These are phyloP conservation scores for Cladosporium sp. DNA, from an alignment of 2,329 filamentous ascomycete genomes.

Conservation along the genomic window DNA sequence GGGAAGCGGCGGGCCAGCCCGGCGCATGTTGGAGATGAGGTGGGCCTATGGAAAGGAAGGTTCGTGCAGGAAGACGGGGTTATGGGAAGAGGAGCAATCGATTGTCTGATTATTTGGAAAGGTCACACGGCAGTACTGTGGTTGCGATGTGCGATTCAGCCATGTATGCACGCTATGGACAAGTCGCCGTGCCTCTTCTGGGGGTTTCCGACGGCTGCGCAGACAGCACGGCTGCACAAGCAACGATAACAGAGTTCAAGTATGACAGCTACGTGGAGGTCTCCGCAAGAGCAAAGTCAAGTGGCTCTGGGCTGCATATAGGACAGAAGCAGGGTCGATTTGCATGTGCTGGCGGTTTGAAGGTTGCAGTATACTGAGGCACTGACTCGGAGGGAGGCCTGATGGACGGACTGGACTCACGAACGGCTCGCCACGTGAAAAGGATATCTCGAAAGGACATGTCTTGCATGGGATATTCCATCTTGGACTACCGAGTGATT, in stretches of 20 bases:
- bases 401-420: neutral
- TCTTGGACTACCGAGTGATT: neutral
- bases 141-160: neutral
- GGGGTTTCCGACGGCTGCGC: neutral
- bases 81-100: neutral
- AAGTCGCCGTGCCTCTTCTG: neutral
- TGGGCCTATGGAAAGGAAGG: neutral
- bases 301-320: neutral
- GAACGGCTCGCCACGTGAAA: neutral
- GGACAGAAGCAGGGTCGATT: neutral
- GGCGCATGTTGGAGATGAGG: neutral
- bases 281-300: neutral
- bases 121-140: neutral
- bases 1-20: neutral
- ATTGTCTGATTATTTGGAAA: neutral
- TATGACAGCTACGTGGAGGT: neutral
- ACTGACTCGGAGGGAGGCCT: neutral
- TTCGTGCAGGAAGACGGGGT: neutral
- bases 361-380: neutral
- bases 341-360: constrained; percentile 2
- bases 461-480: neutral
- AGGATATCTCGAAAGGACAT: neutral
- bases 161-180: neutral
- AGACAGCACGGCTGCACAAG: neutral
- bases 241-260: neutral